Base-by-base conservation (phyloP, 2,329 filamentous ascomycete species). In the Teratosphaeria nubilosa region DNA sequence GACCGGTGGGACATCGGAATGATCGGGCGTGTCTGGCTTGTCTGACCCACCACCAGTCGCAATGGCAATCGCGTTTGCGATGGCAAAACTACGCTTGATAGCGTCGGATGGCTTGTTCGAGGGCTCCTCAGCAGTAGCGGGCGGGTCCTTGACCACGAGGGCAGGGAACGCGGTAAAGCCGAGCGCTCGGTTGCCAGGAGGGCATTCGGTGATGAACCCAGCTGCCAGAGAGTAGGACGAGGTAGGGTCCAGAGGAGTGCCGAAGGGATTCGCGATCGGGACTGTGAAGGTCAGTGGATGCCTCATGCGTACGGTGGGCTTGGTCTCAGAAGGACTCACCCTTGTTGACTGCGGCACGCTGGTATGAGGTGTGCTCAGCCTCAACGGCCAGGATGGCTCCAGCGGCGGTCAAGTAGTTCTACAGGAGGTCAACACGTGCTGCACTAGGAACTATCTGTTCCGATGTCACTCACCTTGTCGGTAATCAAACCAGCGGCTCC, bases 171-270 rank as follows among this genome's bases (percentile, higher is more conserved):
- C 79, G 72, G 78, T 83, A 68, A 88, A 80, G 1, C 83, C 82
- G 1, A 87, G 76, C 1, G 73, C 62, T 0, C 77, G 70, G 67
- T 85, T 85, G 64, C 71, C 74, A 5, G 73, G 61, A 0, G 84
- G 82, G 71, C 83, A 86, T 1, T 72, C 70, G 3, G 69, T 75
- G 68, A 87, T 85, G 73, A 87, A 87, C 57, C 76, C 74, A 0
- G 82, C 77, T 0, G 85, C 84, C n/a, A 88, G 78, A 4, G 83
- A 84, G 76, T 79, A 86, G 56, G 86, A 83, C 64, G 80, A 73
- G 69, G 83, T 79, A 66, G 80, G 76, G 64, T 74, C 71, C 50
- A 87, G 76, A 0, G 84, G 16, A 27, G 79, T 77, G 62, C 86
- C 83, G 65, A 84, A 86, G 9, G 84, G 73, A n/a, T 48, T n/a